A percentile compares a stretch with the other conserved stretches of the same genome.
Conservation (phyloP, 768 basidiomycete genomes). For the Leccinum aurantiacum region DNA sequence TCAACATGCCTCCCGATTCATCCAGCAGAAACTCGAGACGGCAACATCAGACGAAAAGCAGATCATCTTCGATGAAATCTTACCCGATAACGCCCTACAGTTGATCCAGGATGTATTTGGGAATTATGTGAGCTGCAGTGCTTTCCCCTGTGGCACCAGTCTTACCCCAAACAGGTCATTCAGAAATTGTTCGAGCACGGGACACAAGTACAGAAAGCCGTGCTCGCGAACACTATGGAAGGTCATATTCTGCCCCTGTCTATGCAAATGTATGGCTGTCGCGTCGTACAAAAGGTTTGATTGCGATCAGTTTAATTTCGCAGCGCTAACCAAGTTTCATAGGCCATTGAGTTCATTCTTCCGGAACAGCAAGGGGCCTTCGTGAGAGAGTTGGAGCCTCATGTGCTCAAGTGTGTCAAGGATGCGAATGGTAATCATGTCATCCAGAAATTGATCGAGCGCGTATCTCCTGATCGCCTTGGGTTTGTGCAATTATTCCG, state of each 20-base stretch:
- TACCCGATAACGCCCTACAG: conserved; percentile 68
- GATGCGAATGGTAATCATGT: conserved; percentile 96
- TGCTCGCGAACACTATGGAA: conserved; percentile 72
- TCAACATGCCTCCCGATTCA: conserved; percentile 97
- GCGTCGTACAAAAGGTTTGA: conserved; percentile 87
- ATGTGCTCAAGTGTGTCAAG: conserved; percentile 83
- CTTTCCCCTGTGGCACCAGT: background rate
- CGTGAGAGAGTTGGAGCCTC: conserved; percentile 75
- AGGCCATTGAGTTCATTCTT: conserved; percentile 83
- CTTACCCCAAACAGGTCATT: conserved; percentile 59
- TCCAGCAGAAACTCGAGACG: conserved; percentile 81
- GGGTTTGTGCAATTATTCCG: conserved; percentile 74
- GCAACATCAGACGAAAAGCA: conserved; percentile 80
- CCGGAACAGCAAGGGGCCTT: conserved; percentile 77
- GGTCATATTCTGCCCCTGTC: conserved; percentile 75
- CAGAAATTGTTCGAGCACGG: conserved; percentile 94
- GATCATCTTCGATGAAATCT: conserved; percentile 82
- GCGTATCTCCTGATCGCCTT: conserved; percentile 73
- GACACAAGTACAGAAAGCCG: conserved; percentile 67
- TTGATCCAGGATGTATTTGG: conserved; percentile 93
- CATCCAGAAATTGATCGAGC: conserved; percentile 86
- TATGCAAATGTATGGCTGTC: conserved; percentile 93
- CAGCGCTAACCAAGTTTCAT: conserved; percentile 12
- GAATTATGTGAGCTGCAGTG: conserved; percentile 71
- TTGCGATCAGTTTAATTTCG: conserved; percentile 1